Evolutionary conservation across 73 alveolate genomes (phyloP).

Genomic region (Paramecium sonneborni): DNA sequence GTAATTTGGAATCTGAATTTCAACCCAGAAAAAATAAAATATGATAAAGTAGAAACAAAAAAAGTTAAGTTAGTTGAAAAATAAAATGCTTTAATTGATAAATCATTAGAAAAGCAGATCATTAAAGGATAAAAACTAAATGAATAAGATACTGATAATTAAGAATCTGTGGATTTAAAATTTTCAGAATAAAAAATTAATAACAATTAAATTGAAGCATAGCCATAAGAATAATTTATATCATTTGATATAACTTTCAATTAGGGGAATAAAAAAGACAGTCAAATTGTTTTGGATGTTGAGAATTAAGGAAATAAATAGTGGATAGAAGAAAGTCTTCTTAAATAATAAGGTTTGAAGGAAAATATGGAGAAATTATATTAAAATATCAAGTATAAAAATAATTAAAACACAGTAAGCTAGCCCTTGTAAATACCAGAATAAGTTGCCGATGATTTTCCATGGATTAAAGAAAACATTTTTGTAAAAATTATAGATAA

Average conservation of each 20-base stretch:
- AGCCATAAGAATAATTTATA: background rate
- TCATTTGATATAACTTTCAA: background rate
- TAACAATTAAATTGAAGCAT: background rate
- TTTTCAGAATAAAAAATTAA: background rate
- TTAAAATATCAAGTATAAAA: background rate
- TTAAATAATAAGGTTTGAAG: background rate
- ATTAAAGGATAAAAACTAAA: background rate
- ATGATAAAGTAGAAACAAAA: background rate
- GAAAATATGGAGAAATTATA: constrained; percentile 41
- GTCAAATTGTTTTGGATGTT: background rate
- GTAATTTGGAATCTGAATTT: background rate
- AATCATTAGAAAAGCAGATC: background rate
- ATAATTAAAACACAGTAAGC: background rate
- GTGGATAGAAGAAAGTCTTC: background rate
- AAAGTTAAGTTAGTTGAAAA: constrained; percentile 5
- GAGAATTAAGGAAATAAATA: background rate
- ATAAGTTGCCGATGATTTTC: background rate
- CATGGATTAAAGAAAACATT: constrained; percentile 28
- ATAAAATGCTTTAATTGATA: background rate
- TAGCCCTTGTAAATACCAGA: background rate
- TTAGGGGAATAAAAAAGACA: background rate
- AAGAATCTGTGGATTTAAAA: background rate
- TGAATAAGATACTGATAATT: background rate
- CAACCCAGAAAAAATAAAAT: background rate
- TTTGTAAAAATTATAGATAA: constrained; percentile 28